Base-by-base conservation (phyloP, 192 early-diverging fungal species). In the Entomortierella parvispora region DNA sequence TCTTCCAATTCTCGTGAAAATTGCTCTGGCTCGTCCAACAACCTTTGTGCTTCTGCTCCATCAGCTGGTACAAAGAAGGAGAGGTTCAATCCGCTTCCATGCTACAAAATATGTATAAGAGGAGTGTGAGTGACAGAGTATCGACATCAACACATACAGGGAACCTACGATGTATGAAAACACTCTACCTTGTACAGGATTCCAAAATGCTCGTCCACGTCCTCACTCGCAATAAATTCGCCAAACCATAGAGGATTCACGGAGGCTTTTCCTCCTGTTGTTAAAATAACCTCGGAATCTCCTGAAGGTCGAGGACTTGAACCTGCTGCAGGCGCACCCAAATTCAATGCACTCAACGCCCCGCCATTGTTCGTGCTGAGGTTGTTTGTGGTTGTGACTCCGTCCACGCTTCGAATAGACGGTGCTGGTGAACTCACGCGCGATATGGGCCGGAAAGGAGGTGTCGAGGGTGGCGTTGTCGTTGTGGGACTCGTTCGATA, bases 181-280 rank as follows among this genome's bases (percentile, higher is more conserved):
- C 29, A 51, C 4, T 12, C 0, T 68, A 77, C 74, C 74, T 77
- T 77, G 32, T 44, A 64, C 10, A 63, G 49, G 4, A 77, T 53
- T 2, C 65, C 66, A 53, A 66, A 64, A 15, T 68, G 55, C 42
- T 77, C 74, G 20, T 77, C 65, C 0, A 77, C 61, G 26, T 68
- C 74, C 33, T 77, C 74, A 14, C 61, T 68, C 4, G 59, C 43
- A 34, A 54, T 45, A n/a, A 17, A 42, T 15, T 77, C 28, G 9
- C 74, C 74, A 59, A 68, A 77, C 74, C 74, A 77, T n/a, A 77
- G 20, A 4, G 74, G 59, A 26, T 77, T 77, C 60, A 63, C 54
- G 23, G 68, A 60, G 1, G 74, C 59, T 22, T 77, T 68, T 1
- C 65, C 74, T 42, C 53, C 63, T 18, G 50, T 54, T 10, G 74